phyloP scores from a whole-genome alignment of 116 monocot species.

The Trichopus zeylanicus region DNA sequence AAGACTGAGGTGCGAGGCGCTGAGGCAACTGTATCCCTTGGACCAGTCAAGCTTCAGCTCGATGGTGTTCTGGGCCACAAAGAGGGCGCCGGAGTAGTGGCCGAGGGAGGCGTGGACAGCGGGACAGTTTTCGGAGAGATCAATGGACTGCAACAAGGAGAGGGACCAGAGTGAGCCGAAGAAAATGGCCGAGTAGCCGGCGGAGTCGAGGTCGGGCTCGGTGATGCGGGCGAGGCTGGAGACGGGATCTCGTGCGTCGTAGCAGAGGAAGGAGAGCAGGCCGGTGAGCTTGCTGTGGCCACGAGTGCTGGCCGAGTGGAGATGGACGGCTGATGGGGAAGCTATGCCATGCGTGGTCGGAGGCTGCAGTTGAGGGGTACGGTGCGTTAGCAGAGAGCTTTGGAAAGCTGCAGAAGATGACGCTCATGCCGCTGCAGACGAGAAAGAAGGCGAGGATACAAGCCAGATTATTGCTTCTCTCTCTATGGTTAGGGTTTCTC shows the following conservation, averaged over 20 bases:
- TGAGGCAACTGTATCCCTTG: constrained; percentile 93
- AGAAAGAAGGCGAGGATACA: no score
- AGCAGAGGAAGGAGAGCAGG: constrained; percentile 42
- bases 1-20: constrained; percentile 84
- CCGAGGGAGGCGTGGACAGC: constrained; percentile 89
- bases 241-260: constrained; percentile 15
- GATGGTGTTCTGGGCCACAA: constrained; percentile 82
- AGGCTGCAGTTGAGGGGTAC: no score
- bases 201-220: constrained; percentile 53
- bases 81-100: constrained; percentile 69
- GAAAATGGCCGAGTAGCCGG: constrained; percentile 46
- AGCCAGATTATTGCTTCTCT: no score
- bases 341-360: no score
- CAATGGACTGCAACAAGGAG: constrained; percentile 37
- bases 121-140: constrained; percentile 92
- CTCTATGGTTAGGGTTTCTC: no score
- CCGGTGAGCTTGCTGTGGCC: no score
- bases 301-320: no score
- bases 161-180: constrained; percentile 41
- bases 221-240: constrained; percentile 35
- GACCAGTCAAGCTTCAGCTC: constrained; percentile 92
- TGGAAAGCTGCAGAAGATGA: no score
- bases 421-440: no score
- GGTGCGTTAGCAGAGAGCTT: no score
- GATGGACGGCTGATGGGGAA: no score